Percentiles rank a stretch among this genome's conserved stretches.
Conservation (phyloP, 2,329 filamentous ascomycete genomes). For the Neofusicoccum cordaticola region DNA sequence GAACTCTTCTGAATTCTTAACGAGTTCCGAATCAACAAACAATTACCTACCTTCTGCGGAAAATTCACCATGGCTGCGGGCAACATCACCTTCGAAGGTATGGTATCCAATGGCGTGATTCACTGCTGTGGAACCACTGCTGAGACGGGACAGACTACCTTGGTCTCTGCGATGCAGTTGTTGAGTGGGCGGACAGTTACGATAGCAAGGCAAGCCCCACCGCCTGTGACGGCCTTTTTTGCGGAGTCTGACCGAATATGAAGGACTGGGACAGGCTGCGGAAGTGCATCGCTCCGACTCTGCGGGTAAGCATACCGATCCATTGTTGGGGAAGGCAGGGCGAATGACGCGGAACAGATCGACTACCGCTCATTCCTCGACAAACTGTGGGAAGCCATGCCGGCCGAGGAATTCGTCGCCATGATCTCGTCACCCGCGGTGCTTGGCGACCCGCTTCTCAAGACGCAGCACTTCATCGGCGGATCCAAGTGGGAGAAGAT, state of each 20-base stretch:
- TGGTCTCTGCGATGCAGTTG: conserved; percentile 15
- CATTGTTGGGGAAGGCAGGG: neutral
- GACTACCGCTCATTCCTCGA: conserved; percentile 64
- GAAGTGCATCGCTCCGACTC: conserved; percentile 61
- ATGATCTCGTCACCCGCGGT: conserved; percentile 54
- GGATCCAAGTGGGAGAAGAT: conserved; percentile 53
- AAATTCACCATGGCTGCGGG: conserved; percentile 16
- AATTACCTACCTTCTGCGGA: neutral
- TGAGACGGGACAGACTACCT: conserved; percentile 13
- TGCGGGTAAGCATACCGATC: conserved; percentile 31
- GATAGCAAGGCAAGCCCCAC: conserved; percentile 52
- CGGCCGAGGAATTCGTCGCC: conserved; percentile 51
- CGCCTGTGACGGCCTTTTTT: neutral
- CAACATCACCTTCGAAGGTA: conserved; percentile 23
- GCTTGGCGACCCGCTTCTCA: conserved; percentile 54
- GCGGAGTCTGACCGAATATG: neutral
- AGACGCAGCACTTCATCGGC: conserved; percentile 58
- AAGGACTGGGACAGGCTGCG: conserved; percentile 59
- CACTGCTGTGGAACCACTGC: neutral
- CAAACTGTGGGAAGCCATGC: conserved; percentile 57
- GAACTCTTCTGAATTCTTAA: neutral
- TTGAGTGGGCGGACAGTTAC: conserved; percentile 63
- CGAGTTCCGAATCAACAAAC: neutral
- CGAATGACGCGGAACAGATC: conserved; percentile 45
- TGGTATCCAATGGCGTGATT: neutral